phyloP scores from a whole-genome alignment of 208 protist genomes.

The Acanthamoeba triangularis region DNA sequence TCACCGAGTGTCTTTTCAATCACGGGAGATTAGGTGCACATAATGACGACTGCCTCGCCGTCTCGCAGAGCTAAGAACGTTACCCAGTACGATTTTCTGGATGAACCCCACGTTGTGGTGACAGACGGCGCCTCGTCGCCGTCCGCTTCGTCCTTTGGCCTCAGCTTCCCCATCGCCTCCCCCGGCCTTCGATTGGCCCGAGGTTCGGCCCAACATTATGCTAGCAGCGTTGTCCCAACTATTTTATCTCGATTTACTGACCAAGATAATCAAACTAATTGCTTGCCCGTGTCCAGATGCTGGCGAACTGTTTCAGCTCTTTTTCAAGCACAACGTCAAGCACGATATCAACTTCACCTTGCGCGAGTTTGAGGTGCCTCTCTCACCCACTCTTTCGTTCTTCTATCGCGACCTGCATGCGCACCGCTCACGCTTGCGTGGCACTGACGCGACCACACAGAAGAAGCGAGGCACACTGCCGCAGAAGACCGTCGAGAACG shows the following conservation, averaged over 20 bases:
- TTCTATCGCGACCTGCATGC: neutral
- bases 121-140: neutral
- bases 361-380: conserved; percentile 26
- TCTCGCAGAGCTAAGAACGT: neutral
- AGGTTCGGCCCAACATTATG: neutral
- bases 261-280: neutral
- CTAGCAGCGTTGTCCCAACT: neutral
- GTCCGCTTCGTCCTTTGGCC: neutral
- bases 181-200: neutral
- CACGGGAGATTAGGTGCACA: too few relatives aligned
- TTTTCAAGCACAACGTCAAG: conserved; percentile 31
- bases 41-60: neutral
- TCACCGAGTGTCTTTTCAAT: too few relatives aligned
- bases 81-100: conserved; percentile 42
- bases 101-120: neutral
- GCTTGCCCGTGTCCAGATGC: neutral
- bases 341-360: neutral
- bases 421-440: neutral
- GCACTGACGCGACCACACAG: neutral
- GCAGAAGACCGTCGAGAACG: neutral
- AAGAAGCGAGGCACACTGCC: neutral
- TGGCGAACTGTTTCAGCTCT: conserved; percentile 10
- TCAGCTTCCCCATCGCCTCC: conserved; percentile 2
- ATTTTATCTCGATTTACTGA: neutral
- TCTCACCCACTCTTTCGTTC: too few relatives aligned